These are phyloP conservation scores for Fusarium pininemorale DNA, from an alignment of 2,329 filamentous ascomycete species.

Conservation along the genomic window DNA sequence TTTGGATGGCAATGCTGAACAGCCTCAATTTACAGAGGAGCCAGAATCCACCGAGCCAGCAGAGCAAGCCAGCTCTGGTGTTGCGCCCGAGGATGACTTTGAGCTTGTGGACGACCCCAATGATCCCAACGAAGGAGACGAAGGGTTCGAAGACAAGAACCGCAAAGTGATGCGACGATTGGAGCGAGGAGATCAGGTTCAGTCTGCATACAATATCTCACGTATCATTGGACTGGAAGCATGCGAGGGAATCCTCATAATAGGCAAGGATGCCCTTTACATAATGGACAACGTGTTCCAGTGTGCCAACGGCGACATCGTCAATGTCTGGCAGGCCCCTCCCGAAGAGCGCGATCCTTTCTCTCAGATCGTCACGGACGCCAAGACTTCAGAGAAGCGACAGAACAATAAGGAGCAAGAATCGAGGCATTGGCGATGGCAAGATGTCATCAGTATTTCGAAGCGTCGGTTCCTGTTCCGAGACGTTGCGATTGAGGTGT, in stretches of 20 bases:
- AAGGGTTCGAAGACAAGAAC: constrained; percentile 95
- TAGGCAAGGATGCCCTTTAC: constrained; percentile 92
- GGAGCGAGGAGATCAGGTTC: constrained; percentile 88
- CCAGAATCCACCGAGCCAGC: constrained; percentile 33
- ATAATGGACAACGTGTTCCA: constrained; percentile 98
- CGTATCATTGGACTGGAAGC: constrained; percentile 93
- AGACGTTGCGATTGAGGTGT: constrained; percentile 95
- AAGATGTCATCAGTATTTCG: constrained; percentile 92
- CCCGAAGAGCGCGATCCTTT: constrained; percentile 93
- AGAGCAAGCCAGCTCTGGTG: constrained; percentile 35
- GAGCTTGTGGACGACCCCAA: constrained; percentile 95
- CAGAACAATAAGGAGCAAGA: constrained; percentile 74
- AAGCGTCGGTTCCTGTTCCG: constrained; percentile 95
- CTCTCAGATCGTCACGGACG: constrained; percentile 86
- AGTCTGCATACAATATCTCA: constrained; percentile 94
- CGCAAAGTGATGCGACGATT: constrained; percentile 96
- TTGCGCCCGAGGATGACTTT: constrained; percentile 82
- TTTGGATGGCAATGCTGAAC: constrained; percentile 34
- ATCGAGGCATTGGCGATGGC: constrained; percentile 91
- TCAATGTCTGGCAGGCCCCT: constrained; percentile 94
- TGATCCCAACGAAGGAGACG: constrained; percentile 76
- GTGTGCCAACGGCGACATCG: constrained; percentile 92
- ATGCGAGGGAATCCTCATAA: constrained; percentile 89
- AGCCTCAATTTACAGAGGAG: constrained; percentile 35
- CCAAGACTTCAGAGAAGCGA: constrained; percentile 68